Evolutionary conservation across 441 rosid genomes (phyloP).

Genomic region (Bruguiera hainesii): DNA sequence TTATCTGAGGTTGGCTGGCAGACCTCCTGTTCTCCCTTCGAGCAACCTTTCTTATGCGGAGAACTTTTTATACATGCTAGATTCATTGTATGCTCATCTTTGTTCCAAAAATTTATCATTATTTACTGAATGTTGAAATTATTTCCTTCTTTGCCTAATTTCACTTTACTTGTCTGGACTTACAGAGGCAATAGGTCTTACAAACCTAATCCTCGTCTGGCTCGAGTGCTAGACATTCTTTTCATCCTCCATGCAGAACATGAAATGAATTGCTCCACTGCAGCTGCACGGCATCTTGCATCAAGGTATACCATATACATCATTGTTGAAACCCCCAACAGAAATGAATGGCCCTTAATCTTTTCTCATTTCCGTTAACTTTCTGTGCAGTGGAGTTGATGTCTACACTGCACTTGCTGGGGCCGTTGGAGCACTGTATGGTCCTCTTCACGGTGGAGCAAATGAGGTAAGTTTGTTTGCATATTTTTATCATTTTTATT

Average conservation of each 20-base stretch:
- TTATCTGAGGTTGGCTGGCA: conserved; percentile 86
- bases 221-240: conserved; percentile 84
- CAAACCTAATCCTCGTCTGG: conserved; percentile 89
- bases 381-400: conserved; percentile 84
- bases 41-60: conserved; percentile 84
- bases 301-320: conserved; percentile 50
- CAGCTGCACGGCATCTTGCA: conserved; percentile 99
- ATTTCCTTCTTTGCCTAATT: background rate
- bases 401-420: conserved; percentile 77
- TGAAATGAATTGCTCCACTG: conserved; percentile 97
- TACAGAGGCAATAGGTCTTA: conserved; percentile 87
- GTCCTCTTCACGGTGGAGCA: conserved; percentile 96
- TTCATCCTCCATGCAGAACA: conserved; percentile 96
- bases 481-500: background rate
- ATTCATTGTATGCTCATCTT: conserved; percentile 61
- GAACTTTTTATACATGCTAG: conserved; percentile 92
- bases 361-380: conserved; percentile 3
- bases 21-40: conserved; percentile 92
- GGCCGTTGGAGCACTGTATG: conserved; percentile 88
- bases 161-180: conserved; percentile 16
- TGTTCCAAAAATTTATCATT: too few relatives aligned
- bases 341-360: conserved; percentile 7
- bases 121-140: conserved; percentile 1
- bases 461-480: conserved; percentile 48
- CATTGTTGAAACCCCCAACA: conserved; percentile 12